A percentile compares a stretch with the other conserved stretches of the same genome.
These are phyloP conservation scores for Pascua guehoae DNA, from an alignment of 1,284 basidiomycete species.

Conservation along the genomic window DNA sequence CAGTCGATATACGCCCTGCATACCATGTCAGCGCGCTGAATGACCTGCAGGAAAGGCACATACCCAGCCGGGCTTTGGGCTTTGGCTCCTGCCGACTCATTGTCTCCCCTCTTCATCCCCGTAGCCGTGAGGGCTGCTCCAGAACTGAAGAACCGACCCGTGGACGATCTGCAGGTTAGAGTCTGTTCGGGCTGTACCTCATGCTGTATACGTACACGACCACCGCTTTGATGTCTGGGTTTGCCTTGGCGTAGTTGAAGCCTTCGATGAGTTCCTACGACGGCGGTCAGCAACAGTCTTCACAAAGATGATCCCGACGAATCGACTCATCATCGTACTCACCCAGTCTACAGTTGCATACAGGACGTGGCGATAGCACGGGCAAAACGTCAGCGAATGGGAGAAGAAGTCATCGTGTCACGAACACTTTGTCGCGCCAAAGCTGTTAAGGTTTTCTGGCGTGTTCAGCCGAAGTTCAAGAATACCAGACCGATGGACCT, in stretches of 20 bases:
- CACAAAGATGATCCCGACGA: no score
- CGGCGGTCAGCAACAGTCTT: not conserved
- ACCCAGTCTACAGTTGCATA: not conserved
- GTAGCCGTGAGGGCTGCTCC: slow-evolving; percentile 11
- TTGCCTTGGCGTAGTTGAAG: slow-evolving; percentile 14
- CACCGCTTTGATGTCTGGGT: slow-evolving; percentile 14
- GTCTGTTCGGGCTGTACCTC: not conserved
- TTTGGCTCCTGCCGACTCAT: not conserved
- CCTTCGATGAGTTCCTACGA: slow-evolving; percentile 17
- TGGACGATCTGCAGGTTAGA: slow-evolving; percentile 7
- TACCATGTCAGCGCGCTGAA: not conserved
- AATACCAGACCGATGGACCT: slow-evolving; percentile 13
- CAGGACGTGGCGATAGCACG: not conserved
- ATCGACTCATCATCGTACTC: not conserved
- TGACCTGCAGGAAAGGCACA: not conserved
- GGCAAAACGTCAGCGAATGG: not conserved
- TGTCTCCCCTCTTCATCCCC: slow-evolving; percentile 5
- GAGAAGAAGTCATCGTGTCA: not conserved
- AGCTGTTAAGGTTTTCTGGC: slow-evolving; percentile 19
- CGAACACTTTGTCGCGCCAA: slow-evolving; percentile 12
- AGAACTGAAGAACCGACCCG: slow-evolving; percentile 16
- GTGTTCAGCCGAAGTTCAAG: slow-evolving; percentile 24
- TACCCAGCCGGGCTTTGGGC: not conserved
- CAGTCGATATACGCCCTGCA: slow-evolving; percentile 12
- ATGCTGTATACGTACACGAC: slow-evolving; percentile 9